phyloP scores from a whole-genome alignment of 208 protist genomes.

The Wallacemonas rigidus region DNA sequence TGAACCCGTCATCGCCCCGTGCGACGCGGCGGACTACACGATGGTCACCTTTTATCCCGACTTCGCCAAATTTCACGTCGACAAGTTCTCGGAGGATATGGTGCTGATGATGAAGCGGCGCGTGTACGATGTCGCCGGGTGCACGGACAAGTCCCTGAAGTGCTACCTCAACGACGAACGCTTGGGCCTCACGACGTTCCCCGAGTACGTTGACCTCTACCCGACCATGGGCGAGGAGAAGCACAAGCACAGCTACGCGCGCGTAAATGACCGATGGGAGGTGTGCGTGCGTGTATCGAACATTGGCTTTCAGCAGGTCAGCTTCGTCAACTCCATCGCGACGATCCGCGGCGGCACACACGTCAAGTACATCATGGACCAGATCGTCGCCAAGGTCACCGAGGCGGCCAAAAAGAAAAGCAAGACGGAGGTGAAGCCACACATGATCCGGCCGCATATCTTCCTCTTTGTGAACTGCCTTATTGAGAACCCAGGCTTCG shows the following conservation, averaged over 20 bases:
- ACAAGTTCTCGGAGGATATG: constrained; percentile 96
- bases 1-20: constrained; percentile 88
- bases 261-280: constrained; percentile 97
- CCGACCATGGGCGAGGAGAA: constrained; percentile 88
- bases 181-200: constrained; percentile 94
- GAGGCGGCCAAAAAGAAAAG: constrained; percentile 96
- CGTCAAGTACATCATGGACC: constrained; percentile 97
- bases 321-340: constrained; percentile 99
- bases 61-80: constrained; percentile 96
- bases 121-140: constrained; percentile 99
- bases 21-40: constrained; percentile 95
- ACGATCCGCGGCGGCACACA: constrained; percentile 99
- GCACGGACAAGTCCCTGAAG: constrained; percentile 86
- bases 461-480: constrained; percentile 99
- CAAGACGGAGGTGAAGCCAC: constrained; percentile 96
- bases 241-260: constrained; percentile 70
- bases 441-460: constrained; percentile 98
- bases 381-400: constrained; percentile 92
- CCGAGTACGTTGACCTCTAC: constrained; percentile 98
- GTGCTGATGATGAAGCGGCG: constrained; percentile 96
- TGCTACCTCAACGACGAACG: constrained; percentile 97
- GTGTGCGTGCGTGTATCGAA: constrained; percentile 94
- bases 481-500: constrained; percentile 99
- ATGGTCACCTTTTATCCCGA: constrained; percentile 99
- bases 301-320: constrained; percentile 98